Conservation (phyloP, 2,329 filamentous ascomycete species). For the Hortaea sp. region DNA sequence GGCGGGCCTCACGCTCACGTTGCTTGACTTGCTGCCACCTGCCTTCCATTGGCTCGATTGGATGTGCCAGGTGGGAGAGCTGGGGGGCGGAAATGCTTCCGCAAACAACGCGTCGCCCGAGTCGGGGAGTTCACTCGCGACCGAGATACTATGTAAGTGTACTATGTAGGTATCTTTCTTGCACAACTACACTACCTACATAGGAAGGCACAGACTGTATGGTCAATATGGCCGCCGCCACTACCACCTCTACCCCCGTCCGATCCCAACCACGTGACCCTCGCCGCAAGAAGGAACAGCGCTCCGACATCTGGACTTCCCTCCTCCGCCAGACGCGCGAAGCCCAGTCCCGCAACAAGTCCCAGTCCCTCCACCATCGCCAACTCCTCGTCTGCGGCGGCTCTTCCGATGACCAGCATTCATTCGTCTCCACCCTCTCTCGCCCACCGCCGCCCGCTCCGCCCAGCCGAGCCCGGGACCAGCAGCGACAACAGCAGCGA, state of each 20-base stretch:
- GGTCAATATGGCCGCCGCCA: no score
- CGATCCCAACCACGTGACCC: neutral
- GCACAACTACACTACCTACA: no score
- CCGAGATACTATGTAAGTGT: no score
- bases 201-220: no score
- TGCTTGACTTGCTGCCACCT: no score
- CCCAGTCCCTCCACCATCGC: conserved; percentile 21
- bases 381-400: conserved; percentile 23
- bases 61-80: no score
- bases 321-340: conserved; percentile 25
- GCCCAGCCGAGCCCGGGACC: conserved; percentile 13
- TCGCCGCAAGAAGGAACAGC: conserved; percentile 16
- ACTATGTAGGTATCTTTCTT: no score
- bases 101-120: no score
- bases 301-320: conserved; percentile 25
- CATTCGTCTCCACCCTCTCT: conserved; percentile 17
- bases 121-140: no score
- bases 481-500: conserved; percentile 11
- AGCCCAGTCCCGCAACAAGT: conserved; percentile 24
- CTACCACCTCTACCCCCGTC: neutral
- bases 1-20: no score
- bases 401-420: conserved; percentile 21
- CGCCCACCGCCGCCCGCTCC: conserved; percentile 19
- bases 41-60: no score
- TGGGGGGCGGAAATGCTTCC: no score